These are phyloP conservation scores for Phialemoniopsis sp. DNA, from an alignment of 2,329 filamentous ascomycete genomes.

Conservation along the genomic window DNA sequence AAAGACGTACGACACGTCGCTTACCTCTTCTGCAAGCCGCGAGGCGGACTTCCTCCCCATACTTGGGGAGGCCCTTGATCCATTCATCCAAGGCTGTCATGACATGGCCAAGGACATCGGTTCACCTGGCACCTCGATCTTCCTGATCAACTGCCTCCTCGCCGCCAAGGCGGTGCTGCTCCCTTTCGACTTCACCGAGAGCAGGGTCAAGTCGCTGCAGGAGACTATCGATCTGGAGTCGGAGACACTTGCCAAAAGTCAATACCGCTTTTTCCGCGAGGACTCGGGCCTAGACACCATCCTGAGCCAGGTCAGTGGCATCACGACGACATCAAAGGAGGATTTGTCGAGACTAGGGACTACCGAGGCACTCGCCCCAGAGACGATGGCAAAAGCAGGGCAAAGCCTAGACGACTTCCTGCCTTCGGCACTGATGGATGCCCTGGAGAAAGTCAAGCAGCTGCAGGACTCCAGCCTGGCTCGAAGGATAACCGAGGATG, in stretches of 20 bases:
- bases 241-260: constrained; percentile 57
- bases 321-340: constrained; percentile 8
- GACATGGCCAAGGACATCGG: constrained; percentile 60
- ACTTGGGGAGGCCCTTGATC: constrained; percentile 76
- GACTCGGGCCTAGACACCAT: constrained; percentile 70
- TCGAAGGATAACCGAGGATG: constrained; percentile 74
- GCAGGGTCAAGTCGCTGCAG: constrained; percentile 51
- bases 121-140: constrained; percentile 60
- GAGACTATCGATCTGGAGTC: constrained; percentile 50
- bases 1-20: constrained; percentile 81
- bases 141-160: constrained; percentile 68
- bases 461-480: constrained; percentile 70
- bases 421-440: constrained; percentile 89
- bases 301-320: constrained; percentile 43
- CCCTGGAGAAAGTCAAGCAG: constrained; percentile 72
- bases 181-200: constrained; percentile 59
- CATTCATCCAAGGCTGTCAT: constrained; percentile 74
- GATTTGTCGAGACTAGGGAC: constrained; percentile 50
- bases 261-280: constrained; percentile 68
- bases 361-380: constrained; percentile 54
- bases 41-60: constrained; percentile 72
- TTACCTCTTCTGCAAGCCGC: constrained; percentile 54
- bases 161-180: constrained; percentile 52
- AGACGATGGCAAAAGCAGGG: constrained; percentile 61
- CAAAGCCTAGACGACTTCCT: constrained; percentile 85